Evolutionary conservation across 2,329 filamentous ascomycete species (phyloP).

Genomic region (Fusarium tjaetaba): DNA sequence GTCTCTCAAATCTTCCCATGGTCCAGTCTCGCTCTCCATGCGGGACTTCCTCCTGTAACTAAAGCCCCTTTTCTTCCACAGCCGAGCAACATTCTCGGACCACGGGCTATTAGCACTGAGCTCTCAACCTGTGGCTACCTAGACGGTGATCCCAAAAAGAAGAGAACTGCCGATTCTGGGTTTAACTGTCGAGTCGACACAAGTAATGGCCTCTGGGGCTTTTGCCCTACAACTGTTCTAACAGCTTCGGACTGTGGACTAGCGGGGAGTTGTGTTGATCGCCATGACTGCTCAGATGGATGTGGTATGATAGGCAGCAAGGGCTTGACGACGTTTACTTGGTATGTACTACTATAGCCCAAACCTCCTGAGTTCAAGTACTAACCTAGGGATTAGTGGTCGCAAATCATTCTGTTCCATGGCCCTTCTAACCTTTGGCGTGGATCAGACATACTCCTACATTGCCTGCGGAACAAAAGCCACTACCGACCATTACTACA

Average conservation of each 20-base stretch:
- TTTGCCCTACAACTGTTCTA: conserved; percentile 51
- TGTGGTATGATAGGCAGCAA: conserved; percentile 44
- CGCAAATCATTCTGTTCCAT: conserved; percentile 46
- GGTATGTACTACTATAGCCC: conserved; percentile 37
- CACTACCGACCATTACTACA: conserved; percentile 42
- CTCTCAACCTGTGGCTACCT: conserved; percentile 47
- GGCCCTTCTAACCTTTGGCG: conserved; percentile 46
- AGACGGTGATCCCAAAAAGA: conserved; percentile 43
- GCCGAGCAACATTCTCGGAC: neutral
- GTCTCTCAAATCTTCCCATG: neutral
- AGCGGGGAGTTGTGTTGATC: conserved; percentile 50
- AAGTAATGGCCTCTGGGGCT: conserved; percentile 50
- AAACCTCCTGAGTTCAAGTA: rapidly evolving
- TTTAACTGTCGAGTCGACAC: conserved; percentile 52
- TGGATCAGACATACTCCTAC: conserved; percentile 51
- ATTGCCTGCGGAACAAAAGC: conserved; percentile 49
- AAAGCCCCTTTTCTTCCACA: neutral
- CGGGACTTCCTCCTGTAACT: neutral
- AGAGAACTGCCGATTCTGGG: conserved; percentile 47
- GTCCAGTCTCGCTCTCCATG: neutral
- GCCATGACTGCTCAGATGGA: conserved; percentile 44
- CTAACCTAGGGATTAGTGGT: neutral
- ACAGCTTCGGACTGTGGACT: conserved; percentile 52
- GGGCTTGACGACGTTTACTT: conserved; percentile 49
- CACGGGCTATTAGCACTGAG: conserved; percentile 26